Evolutionary conservation across 2,329 filamentous ascomycete genomes (phyloP).

Genomic region (Saccharata proteae): DNA sequence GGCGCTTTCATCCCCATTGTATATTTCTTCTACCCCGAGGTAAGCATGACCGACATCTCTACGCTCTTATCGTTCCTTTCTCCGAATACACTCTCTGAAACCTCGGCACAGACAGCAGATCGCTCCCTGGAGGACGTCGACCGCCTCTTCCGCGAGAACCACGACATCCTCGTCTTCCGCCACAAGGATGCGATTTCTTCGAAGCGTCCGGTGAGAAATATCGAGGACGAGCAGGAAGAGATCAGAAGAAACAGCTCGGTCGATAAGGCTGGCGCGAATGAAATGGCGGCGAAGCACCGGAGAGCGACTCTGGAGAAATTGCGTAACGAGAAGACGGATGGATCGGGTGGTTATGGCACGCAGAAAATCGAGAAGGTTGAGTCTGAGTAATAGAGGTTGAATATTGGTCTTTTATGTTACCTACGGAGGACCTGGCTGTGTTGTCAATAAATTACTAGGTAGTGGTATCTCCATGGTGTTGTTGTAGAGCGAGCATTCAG

Average conservation of each 20-base stretch:
- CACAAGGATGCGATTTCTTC: conserved; percentile 37
- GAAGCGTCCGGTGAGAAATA: conserved; percentile 36
- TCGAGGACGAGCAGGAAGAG: conserved; percentile 33
- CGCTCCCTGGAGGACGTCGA: conserved; percentile 21
- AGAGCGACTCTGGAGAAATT: too few species aligned
- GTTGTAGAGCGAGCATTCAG: too few species aligned
- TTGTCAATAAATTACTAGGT: too few species aligned
- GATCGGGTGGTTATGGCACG: too few species aligned
- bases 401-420: too few species aligned
- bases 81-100: conserved; percentile 16
- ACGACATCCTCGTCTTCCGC: conserved; percentile 30
- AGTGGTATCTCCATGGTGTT: too few species aligned
- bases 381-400: too few species aligned
- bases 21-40: conserved; percentile 20
- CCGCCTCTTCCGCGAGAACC: conserved; percentile 17
- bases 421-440: too few species aligned
- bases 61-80: conserved; percentile 10
- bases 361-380: too few species aligned
- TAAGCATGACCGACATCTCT: conserved; percentile 10
- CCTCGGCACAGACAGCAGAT: conserved; percentile 15
- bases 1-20: conserved; percentile 37
- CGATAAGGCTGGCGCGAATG: too few species aligned
- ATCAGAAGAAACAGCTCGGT: conserved; percentile 10
- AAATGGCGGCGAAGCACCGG: too few species aligned
- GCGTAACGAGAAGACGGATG: too few species aligned